Base-by-base conservation (phyloP, 2,329 filamentous ascomycete species). In the Knufia fluminis region DNA sequence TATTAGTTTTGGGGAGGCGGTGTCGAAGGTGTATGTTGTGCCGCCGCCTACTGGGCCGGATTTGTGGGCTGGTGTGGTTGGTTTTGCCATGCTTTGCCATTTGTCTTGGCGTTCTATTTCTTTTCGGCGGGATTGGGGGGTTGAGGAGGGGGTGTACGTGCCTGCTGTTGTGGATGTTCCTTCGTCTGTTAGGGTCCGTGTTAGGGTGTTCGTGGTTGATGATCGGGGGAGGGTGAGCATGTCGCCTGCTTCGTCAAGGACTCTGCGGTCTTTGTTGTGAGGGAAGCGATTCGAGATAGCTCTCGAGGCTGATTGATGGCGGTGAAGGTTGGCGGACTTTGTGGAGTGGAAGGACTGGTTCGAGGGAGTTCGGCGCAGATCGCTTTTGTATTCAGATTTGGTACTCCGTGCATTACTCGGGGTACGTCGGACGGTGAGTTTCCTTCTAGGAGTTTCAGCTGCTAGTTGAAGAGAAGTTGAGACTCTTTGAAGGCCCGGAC, bases 1-100 rank as follows among this genome's bases (percentile, higher is more conserved):
- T 51, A 95, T 82, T 38, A 98, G 73, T 65, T 96, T 90, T n/a
- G 85, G 76, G 63, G 85, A 86, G 55, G 77, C 80, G 32, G 79
- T 77, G 66, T 96, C 89, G 63, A 97, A 97, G 48, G 89, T 85
- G 55, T 83, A 83, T 10, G 70, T 71, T 76, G 80, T 82, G 14
- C 80, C 79, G 14, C 77, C 78, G 19, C 79, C 77, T 16, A 58
- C 53, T 12, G 17, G 4, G 2, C 46, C 46, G 19, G 56, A 52
- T 51, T 62, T 66, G 51, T 6, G 16, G 6, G 7, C 16, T 14
- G 66, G 66, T 45, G 66, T 65, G 6, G 68, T 71, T 6, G 68
- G 63, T 48, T 71, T 72, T 14, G 79, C 81, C 81, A 85, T 85
- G 59, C 76, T 80, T 17, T 75, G 74, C 81, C 81, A 85, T 58